phyloP scores from a whole-genome alignment of 2,329 filamentous ascomycete genomes.

The Annulohypoxylon truncatum region DNA sequence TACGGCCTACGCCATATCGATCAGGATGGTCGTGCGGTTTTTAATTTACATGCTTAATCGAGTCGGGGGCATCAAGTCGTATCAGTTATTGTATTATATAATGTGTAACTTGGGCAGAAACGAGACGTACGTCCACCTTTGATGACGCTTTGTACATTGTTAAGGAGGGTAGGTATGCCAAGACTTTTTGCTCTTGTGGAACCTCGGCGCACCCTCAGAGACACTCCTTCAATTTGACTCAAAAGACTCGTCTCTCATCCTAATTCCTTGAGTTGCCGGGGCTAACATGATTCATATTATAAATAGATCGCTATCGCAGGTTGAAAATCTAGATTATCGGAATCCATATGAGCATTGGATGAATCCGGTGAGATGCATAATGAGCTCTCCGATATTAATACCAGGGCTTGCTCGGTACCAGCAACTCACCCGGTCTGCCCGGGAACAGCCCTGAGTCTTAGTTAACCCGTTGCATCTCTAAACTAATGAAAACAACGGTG shows the following conservation, averaged over 20 bases:
- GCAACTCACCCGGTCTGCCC: slow-evolving; percentile 18
- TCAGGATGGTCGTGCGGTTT: slow-evolving; percentile 4
- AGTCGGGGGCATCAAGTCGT: too few species aligned
- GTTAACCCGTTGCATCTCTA: slow-evolving; percentile 7
- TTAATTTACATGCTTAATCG: background rate
- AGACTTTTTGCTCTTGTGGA: slow-evolving; percentile 5
- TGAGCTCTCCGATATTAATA: slow-evolving; percentile 9
- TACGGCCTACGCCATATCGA: slow-evolving; percentile 14
- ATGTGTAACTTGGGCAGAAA: slow-evolving; percentile 17
- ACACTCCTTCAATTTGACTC: slow-evolving; percentile 9
- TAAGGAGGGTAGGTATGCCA: slow-evolving; percentile 16
- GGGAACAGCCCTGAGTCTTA: slow-evolving; percentile 11
- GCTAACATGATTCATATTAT: slow-evolving; percentile 12
- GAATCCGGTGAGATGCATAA: slow-evolving; percentile 18
- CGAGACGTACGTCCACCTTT: slow-evolving; percentile 8
- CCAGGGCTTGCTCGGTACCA: slow-evolving; percentile 9
- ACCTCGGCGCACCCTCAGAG: slow-evolving; percentile 17
- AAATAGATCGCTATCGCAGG: slow-evolving; percentile 10
- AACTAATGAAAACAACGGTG: slow-evolving; percentile 31
- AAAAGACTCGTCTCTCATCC: slow-evolving; percentile 4
- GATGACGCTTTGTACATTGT: slow-evolving; percentile 7
- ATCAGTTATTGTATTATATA: slow-evolving; percentile 1
- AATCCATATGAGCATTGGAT: slow-evolving; percentile 1
- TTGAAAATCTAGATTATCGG: slow-evolving; percentile 14
- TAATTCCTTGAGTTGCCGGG: background rate